Percentiles rank a stretch among this genome's conserved stretches.
Conservation (phyloP, 2,329 filamentous ascomycete species). For the Penicillium brevicompactum region DNA sequence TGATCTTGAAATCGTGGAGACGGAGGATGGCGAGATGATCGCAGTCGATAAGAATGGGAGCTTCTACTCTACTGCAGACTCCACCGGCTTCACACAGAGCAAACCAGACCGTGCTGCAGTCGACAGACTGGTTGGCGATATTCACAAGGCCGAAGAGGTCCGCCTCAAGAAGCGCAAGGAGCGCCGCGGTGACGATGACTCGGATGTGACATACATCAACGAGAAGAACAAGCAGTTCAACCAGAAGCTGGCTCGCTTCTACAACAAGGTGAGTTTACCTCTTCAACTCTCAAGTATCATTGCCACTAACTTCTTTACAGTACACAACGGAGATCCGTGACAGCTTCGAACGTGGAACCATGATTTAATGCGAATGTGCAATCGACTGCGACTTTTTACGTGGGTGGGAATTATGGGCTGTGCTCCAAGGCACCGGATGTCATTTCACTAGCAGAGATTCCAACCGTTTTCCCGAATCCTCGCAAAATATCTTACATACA, state of each 20-base stretch:
- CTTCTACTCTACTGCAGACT: slow-evolving; percentile 88
- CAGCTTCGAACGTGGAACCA: slow-evolving; percentile 95
- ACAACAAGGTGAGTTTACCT: slow-evolving; percentile 71
- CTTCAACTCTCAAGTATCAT: background rate
- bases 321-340: slow-evolving; percentile 97
- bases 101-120: slow-evolving; percentile 85
- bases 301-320: slow-evolving; percentile 36
- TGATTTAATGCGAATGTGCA: slow-evolving; percentile 65
- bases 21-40: slow-evolving; percentile 89
- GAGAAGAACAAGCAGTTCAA: slow-evolving; percentile 99
- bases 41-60: slow-evolving; percentile 88
- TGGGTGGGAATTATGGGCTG: slow-evolving; percentile 11
- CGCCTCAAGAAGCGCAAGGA: slow-evolving; percentile 84
- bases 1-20: slow-evolving; percentile 90
- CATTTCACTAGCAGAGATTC: slow-evolving; percentile 5
- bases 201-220: slow-evolving; percentile 98
- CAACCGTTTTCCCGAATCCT: slow-evolving; percentile 3
- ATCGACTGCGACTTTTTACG: slow-evolving; percentile 23
- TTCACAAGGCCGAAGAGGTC: slow-evolving; percentile 85
- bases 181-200: slow-evolving; percentile 78
- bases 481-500: slow-evolving; percentile 1
- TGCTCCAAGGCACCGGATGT: slow-evolving; percentile 2
- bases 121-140: slow-evolving; percentile 81
- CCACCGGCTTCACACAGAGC: slow-evolving; percentile 77
- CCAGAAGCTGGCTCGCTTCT: slow-evolving; percentile 92